A percentile compares a stretch with the other conserved stretches of the same genome.
These are phyloP conservation scores for Davidsoniella australis DNA, from an alignment of 2,329 filamentous ascomycete species.

Conservation along the genomic window DNA sequence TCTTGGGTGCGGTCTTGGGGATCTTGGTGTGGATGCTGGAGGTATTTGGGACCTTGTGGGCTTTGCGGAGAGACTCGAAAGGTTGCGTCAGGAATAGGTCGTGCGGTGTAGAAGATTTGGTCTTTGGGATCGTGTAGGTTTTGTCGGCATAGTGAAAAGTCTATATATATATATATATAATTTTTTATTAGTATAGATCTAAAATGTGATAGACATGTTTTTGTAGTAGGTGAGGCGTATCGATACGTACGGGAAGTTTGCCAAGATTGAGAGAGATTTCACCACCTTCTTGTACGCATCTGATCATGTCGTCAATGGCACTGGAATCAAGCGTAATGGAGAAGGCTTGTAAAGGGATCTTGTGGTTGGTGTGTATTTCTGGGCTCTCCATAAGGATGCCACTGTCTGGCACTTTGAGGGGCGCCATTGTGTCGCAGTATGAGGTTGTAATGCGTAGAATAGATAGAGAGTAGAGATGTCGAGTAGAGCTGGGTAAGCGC, in stretches of 20 bases:
- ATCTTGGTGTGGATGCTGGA: conserved; percentile 29
- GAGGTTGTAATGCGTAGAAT: not conserved
- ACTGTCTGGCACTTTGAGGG: conserved; percentile 37
- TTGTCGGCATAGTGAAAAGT: conserved; percentile 36
- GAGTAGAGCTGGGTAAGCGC: no score
- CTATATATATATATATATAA: conserved; percentile 22
- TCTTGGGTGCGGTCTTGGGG: conserved; percentile 5
- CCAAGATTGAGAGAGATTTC: conserved; percentile 41
- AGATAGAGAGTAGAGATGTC: not conserved
- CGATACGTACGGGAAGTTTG: conserved; percentile 39
- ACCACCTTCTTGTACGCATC: conserved; percentile 38
- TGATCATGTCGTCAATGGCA: conserved; percentile 45
- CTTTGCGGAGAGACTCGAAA: conserved; percentile 28
- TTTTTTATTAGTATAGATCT: conserved; percentile 3
- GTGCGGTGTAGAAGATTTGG: conserved; percentile 29
- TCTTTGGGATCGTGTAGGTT: conserved; percentile 29
- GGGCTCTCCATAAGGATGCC: conserved; percentile 40
- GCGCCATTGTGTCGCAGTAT: conserved; percentile 18
- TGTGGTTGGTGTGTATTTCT: conserved; percentile 22
- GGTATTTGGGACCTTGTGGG: conserved; percentile 32
- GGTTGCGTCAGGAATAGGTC: conserved; percentile 40
- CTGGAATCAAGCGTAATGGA: conserved; percentile 39
- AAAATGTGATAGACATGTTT: not conserved
- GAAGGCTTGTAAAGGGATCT: conserved; percentile 37
- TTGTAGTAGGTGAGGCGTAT: not conserved